These are phyloP conservation scores for Schizophyllum amplum DNA, from an alignment of 1,284 basidiomycete species.

Conservation along the genomic window DNA sequence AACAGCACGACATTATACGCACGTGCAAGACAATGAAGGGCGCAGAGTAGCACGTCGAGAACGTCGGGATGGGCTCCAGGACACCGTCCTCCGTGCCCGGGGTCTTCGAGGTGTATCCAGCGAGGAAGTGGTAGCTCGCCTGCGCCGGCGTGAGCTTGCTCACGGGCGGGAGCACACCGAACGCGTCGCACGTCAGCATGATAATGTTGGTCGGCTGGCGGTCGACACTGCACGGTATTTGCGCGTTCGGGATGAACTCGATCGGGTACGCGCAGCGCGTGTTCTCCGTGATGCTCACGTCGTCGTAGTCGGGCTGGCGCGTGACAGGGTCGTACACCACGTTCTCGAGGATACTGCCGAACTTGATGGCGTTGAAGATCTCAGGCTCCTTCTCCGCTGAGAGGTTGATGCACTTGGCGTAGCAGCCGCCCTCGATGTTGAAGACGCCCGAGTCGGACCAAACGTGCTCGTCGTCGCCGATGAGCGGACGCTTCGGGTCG, in stretches of 20 bases:
- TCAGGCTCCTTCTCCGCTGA: conserved; percentile 96
- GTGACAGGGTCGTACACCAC: conserved; percentile 93
- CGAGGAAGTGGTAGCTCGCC: conserved; percentile 96
- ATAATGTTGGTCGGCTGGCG: conserved; percentile 92
- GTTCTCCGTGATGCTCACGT: conserved; percentile 96
- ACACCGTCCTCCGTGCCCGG: conserved; percentile 99
- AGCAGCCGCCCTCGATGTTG: conserved; percentile 99
- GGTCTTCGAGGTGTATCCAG: conserved; percentile 94
- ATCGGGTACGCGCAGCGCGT: conserved; percentile 98
- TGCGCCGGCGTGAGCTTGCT: conserved; percentile 90
- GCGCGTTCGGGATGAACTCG: conserved; percentile 93
- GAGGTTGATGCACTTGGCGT: conserved; percentile 98
- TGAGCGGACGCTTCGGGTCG: conserved; percentile 84
- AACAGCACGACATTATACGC: conserved; percentile 18
- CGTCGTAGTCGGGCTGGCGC: conserved; percentile 92
- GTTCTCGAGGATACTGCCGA: conserved; percentile 97
- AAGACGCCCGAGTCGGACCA: conserved; percentile 92
- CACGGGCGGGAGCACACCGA: conserved; percentile 96
- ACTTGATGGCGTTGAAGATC: conserved; percentile 93
- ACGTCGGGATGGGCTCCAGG: conserved; percentile 96
- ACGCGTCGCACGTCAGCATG: conserved; percentile 98
- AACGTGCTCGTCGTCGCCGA: conserved; percentile 97
- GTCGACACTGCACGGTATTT: conserved; percentile 84
- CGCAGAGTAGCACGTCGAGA: conserved; percentile 98
- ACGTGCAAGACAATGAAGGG: conserved; percentile 98